phyloP scores from a whole-genome alignment of 2,329 filamentous ascomycete genomes.

The Pseudogymnoascus sp. region DNA sequence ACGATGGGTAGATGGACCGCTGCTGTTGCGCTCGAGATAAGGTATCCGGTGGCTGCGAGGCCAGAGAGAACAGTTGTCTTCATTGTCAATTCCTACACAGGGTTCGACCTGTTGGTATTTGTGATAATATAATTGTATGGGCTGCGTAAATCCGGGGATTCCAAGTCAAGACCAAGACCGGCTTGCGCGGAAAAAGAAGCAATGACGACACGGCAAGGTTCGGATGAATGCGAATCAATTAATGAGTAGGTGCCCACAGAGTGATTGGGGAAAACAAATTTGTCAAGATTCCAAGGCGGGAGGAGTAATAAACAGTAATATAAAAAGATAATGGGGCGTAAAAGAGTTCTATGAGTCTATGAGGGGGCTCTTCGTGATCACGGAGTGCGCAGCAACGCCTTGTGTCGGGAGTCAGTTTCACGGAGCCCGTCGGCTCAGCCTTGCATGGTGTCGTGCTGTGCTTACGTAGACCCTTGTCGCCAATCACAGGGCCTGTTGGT shows the following conservation, averaged over 20 bases:
- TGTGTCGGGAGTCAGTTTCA: neutral
- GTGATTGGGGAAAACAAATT: constrained; percentile 4
- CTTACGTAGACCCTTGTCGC: constrained; percentile 5
- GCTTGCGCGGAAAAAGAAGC: neutral
- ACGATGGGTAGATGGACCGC: neutral
- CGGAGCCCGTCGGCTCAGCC: neutral
- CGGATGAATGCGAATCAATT: neutral
- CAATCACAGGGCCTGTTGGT: neutral
- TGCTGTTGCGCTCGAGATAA: neutral
- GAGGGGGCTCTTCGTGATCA: neutral
- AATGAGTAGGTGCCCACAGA: neutral
- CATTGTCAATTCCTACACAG: neutral
- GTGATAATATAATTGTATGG: neutral
- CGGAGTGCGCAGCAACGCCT: neutral
- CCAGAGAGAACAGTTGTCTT: neutral
- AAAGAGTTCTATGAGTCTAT: neutral
- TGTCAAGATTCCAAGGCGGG: neutral
- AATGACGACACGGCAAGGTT: constrained; percentile 5
- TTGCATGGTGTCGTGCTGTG: neutral
- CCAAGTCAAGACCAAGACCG: neutral
- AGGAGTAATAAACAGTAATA: neutral
- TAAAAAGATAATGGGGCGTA: neutral
- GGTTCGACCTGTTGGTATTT: neutral
- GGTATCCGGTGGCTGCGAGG: neutral
- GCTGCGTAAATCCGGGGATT: neutral